Evolutionary conservation across 352 stramenopile species (phyloP).

Genomic region (Pythium phragmiticola): DNA sequence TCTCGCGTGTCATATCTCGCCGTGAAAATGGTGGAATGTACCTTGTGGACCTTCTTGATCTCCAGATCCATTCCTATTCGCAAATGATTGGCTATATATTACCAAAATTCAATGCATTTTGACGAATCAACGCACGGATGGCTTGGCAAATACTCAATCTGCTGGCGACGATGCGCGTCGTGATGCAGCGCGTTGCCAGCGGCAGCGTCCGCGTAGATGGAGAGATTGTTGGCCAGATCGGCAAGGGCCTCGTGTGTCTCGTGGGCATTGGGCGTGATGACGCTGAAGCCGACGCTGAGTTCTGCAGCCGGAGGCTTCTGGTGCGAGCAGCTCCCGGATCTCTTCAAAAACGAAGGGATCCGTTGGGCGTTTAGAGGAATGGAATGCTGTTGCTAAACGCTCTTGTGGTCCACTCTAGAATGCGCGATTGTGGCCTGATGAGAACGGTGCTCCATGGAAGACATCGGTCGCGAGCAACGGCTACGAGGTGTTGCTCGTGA

Average conservation of each 20-base stretch:
- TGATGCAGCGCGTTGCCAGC: slow-evolving; percentile 82
- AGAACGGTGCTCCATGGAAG: slow-evolving; percentile 56
- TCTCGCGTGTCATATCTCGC: slow-evolving; percentile 22
- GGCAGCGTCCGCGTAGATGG: slow-evolving; percentile 75
- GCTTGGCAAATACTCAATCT: neutral
- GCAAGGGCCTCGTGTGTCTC: slow-evolving; percentile 74
- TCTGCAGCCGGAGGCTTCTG: slow-evolving; percentile 74
- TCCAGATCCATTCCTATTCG: too few species aligned
- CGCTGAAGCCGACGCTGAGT: slow-evolving; percentile 81
- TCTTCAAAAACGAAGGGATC: neutral
- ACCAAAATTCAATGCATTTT: neutral
- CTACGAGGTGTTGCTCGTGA: slow-evolving; percentile 83
- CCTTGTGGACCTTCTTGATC: too few species aligned
- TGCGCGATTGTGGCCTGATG: slow-evolving; percentile 73
- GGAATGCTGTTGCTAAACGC: neutral
- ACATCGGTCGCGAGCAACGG: slow-evolving; percentile 60
- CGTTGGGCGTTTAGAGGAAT: neutral
- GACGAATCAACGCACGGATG: neutral
- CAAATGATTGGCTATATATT: slow-evolving; percentile 14
- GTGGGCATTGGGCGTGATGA: slow-evolving; percentile 77
- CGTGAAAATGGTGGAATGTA: too few species aligned
- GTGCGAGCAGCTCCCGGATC: slow-evolving; percentile 28
- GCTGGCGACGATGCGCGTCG: slow-evolving; percentile 52
- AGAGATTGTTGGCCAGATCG: slow-evolving; percentile 72
- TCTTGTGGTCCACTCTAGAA: slow-evolving; percentile 40